Percentiles rank a stretch among this genome's conserved stretches.
Conservation (phyloP, 148 eudicot species). For the Dysphania ambrosioides region DNA sequence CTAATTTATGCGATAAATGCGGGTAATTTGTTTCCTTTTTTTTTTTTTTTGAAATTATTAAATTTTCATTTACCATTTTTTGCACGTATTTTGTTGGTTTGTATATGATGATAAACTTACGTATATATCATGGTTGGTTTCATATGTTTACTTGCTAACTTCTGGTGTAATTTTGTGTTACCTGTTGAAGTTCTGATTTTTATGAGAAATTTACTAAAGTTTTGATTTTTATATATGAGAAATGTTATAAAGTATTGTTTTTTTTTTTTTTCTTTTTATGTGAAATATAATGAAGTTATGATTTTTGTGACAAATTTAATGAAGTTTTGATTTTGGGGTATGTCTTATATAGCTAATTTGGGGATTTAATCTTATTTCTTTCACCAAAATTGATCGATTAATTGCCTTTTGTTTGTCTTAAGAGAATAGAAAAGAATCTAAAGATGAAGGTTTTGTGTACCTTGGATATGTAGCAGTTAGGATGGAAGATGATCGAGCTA, state of each 20-base stretch:
- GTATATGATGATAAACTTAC: not conserved
- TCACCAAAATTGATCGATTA: not conserved
- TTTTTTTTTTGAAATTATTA: not conserved
- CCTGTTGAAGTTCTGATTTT: not conserved
- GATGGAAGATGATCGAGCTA: not conserved
- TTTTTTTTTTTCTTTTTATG: too few relatives aligned
- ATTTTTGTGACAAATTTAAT: too few relatives aligned
- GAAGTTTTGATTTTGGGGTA: too few relatives aligned
- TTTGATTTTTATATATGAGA: too few relatives aligned
- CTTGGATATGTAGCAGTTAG: not conserved
- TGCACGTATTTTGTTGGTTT: not conserved
- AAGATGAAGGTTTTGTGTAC: not conserved
- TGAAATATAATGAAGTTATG: too few relatives aligned
- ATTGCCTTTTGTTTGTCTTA: not conserved
- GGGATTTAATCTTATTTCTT: not conserved
- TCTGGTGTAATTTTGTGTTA: not conserved
- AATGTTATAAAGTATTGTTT: too few relatives aligned
- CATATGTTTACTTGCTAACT: not conserved
- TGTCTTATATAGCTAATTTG: too few relatives aligned
- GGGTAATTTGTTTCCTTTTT: conserved; percentile 48
- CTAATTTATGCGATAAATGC: conserved; percentile 75
- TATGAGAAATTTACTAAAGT: not conserved
- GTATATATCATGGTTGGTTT: too few relatives aligned
- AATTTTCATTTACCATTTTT: not conserved
- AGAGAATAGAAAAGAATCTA: not conserved